Evolutionary conservation across 345 rosid species (phyloP).

Genomic region (Litchi chinensis): DNA sequence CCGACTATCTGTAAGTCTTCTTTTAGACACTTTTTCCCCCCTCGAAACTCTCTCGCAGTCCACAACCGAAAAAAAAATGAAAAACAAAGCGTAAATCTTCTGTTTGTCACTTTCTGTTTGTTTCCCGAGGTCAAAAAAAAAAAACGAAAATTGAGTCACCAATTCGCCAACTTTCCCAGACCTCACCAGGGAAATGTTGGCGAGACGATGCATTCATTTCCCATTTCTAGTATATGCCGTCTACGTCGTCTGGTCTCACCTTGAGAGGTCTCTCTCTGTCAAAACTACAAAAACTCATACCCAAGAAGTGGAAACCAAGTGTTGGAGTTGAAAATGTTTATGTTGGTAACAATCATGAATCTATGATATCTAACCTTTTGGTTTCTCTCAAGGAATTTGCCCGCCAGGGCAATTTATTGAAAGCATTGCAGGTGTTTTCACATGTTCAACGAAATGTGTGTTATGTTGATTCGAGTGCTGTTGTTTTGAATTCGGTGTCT

Average conservation of each 20-base stretch:
- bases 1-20: too few relatives aligned
- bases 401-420: slow-evolving; percentile 41
- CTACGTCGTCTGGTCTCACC: neutral
- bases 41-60: too few relatives aligned
- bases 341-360: slow-evolving; percentile 12
- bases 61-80: too few relatives aligned
- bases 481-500: slow-evolving; percentile 39
- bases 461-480: slow-evolving; percentile 25
- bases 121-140: too few relatives aligned
- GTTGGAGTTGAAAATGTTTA: slow-evolving; percentile 19
- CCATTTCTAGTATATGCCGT: neutral
- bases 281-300: slow-evolving; percentile 41
- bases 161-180: neutral
- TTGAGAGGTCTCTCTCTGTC: neutral
- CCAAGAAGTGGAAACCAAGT: slow-evolving; percentile 47
- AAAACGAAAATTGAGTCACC: too few relatives aligned
- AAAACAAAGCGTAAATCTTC: too few relatives aligned
- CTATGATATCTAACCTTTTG: slow-evolving; percentile 49
- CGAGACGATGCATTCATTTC: neutral
- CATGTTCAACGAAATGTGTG: slow-evolving; percentile 37
- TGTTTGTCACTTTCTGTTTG: too few relatives aligned
- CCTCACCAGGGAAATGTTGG: neutral
- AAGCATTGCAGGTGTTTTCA: slow-evolving; percentile 46
- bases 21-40: too few relatives aligned
- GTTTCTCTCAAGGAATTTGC: slow-evolving; percentile 43